A percentile compares a stretch with the other conserved stretches of the same genome.
Evolutionary conservation across 805 yeast genomes (phyloP).

Genomic region (Hanseniaspora guilliermondii): DNA sequence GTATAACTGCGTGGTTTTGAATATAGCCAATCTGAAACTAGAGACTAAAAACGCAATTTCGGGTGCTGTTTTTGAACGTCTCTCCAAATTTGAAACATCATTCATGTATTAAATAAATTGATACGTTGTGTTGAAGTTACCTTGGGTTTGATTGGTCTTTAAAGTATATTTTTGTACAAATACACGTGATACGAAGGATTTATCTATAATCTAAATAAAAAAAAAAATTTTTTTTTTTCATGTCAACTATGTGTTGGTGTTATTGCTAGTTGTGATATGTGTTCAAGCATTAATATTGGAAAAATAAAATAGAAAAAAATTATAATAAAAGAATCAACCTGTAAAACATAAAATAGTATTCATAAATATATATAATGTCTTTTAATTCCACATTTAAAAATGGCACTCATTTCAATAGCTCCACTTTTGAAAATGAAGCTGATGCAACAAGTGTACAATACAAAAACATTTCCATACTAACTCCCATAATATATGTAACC

Average conservation of each 20-base stretch:
- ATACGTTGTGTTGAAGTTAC: no score
- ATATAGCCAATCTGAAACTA: slow-evolving; percentile 70
- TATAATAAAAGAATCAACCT: neutral
- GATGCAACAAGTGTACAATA: neutral
- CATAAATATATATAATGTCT: neutral
- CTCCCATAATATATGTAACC: slow-evolving; percentile 10
- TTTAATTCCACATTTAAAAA: neutral
- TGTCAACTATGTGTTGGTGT: no score
- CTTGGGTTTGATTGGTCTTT: neutral
- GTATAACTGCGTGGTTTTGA: slow-evolving; percentile 66
- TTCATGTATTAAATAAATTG: no score
- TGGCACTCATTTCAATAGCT: slow-evolving; percentile 13
- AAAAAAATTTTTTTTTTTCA: no score
- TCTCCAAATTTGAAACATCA: neutral
- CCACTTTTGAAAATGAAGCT: slow-evolving; percentile 14
- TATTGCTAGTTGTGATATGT: no score
- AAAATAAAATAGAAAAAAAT: neutral
- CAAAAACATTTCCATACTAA: slow-evolving; percentile 8
- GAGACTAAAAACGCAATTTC: slow-evolving; percentile 74
- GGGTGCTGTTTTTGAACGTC: slow-evolving; percentile 22
- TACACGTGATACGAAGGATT: no score
- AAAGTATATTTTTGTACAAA: no score
- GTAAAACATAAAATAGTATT: no score
- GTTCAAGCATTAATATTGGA: no score
- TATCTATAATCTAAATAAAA: no score